Percentiles rank a stretch among this genome's conserved stretches.
Evolutionary conservation across 179 eudicot genomes (phyloP).

Genomic region (Actinidia polygama): DNA sequence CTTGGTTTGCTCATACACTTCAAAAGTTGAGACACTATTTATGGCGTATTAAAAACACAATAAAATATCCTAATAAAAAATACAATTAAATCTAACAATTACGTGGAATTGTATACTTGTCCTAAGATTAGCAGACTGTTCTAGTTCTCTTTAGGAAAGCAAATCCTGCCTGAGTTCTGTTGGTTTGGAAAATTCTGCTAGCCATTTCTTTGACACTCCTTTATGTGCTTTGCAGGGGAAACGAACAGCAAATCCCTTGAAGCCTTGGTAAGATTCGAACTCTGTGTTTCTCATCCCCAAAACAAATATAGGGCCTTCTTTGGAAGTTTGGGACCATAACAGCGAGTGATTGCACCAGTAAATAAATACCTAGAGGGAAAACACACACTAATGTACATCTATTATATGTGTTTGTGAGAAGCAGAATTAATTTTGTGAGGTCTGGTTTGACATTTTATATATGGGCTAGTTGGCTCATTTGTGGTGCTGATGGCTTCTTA

Average conservation of each 20-base stretch:
- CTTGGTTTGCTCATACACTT: neutral
- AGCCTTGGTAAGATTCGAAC: slow-evolving; percentile 66
- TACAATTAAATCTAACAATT: neutral
- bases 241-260: slow-evolving; percentile 75
- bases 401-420: too few species aligned
- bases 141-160: neutral
- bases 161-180: neutral
- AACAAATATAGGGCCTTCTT: neutral
- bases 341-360: too few species aligned
- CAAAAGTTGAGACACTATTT: neutral
- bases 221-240: slow-evolving; percentile 60
- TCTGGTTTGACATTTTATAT: neutral
- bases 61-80: neutral
- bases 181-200: neutral
- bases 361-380: too few species aligned
- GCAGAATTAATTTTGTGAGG: too few species aligned
- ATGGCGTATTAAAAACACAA: too few species aligned
- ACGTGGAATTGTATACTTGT: neutral
- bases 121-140: neutral
- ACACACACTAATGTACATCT: too few species aligned
- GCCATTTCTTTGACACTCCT: neutral
- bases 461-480: neutral
- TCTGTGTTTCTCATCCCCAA: neutral
- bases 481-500: neutral
- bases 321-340: neutral